Evolutionary conservation across 2,329 filamentous ascomycete genomes (phyloP).

Genomic region (Xylaria multiplex): DNA sequence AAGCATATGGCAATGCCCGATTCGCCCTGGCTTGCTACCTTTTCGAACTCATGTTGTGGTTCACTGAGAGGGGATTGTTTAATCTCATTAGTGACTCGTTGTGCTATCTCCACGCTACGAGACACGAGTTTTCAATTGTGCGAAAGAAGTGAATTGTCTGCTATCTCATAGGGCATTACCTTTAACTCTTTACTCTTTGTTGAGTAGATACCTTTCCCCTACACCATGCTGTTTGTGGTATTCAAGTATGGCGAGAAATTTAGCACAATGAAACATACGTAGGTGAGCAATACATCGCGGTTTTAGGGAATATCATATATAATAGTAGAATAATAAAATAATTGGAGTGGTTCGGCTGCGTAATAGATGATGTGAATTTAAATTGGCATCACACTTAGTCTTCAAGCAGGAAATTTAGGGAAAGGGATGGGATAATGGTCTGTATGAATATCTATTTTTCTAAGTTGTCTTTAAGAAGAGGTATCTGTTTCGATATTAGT

Average conservation of each 20-base stretch:
- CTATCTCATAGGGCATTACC: background rate
- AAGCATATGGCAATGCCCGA: constrained; percentile 16
- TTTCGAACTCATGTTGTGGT: background rate
- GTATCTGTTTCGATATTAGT: background rate
- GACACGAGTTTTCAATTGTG: background rate
- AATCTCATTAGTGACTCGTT: background rate
- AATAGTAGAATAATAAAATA: background rate
- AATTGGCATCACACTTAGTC: background rate
- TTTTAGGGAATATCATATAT: background rate
- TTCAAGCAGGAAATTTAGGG: background rate
- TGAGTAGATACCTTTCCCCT: background rate
- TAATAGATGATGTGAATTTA: background rate
- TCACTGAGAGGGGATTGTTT: background rate
- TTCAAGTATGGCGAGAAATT: background rate
- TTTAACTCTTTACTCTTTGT: constrained; percentile 1
- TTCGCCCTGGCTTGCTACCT: constrained; percentile 10
- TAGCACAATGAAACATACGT: background rate
- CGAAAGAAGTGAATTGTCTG: background rate
- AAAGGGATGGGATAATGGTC: background rate
- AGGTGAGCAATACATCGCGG: no score
- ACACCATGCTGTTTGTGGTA: background rate
- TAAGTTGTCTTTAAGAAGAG: background rate
- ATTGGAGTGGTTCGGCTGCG: no score
- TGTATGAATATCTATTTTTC: background rate
- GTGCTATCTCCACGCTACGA: background rate